These are phyloP conservation scores for Golubevia sp. DNA, from an alignment of 1,284 basidiomycete species.

Conservation along the genomic window DNA sequence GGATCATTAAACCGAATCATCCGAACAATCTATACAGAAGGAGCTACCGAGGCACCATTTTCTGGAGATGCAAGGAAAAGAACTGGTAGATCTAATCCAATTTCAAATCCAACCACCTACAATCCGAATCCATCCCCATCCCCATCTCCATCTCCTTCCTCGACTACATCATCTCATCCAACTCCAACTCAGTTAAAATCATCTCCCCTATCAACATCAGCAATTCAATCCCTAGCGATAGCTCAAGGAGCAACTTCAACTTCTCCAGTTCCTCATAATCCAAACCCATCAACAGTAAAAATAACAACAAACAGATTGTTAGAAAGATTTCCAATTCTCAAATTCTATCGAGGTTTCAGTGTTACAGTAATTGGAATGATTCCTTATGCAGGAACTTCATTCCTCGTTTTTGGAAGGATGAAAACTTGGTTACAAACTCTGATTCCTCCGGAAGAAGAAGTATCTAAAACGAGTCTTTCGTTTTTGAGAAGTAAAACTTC, in stretches of 20 bases:
- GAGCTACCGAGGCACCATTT: conserved; percentile 49
- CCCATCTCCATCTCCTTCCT: conserved; percentile 17
- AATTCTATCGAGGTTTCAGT: conserved; percentile 91
- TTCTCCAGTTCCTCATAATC: conserved; percentile 35
- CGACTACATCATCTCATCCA: conserved; percentile 19
- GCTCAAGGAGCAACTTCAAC: conserved; percentile 29
- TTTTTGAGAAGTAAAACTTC: conserved; percentile 46
- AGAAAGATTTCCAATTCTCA: conserved; percentile 65
- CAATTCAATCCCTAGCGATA: conserved; percentile 63
- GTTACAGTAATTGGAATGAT: conserved; percentile 70
- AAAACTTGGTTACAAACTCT: conserved; percentile 41
- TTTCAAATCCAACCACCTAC: conserved; percentile 65
- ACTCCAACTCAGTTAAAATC: conserved; percentile 10
- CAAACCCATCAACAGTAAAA: conserved; percentile 17
- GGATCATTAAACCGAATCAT: conserved; percentile 42
- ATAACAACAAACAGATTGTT: conserved; percentile 18
- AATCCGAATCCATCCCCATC: conserved; percentile 25
- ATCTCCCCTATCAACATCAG: conserved; percentile 4
- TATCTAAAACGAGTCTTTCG: too few species aligned
- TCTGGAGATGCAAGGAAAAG: conserved; percentile 40
- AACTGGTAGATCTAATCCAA: conserved; percentile 66
- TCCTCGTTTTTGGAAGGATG: conserved; percentile 68
- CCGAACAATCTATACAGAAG: conserved; percentile 50
- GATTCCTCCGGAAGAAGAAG: conserved; percentile 32
- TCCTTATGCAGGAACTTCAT: conserved; percentile 94